A percentile compares a stretch with the other conserved stretches of the same genome.
phyloP scores from a whole-genome alignment of 2,329 filamentous ascomycete genomes.

The Aureobasidium sp. region DNA sequence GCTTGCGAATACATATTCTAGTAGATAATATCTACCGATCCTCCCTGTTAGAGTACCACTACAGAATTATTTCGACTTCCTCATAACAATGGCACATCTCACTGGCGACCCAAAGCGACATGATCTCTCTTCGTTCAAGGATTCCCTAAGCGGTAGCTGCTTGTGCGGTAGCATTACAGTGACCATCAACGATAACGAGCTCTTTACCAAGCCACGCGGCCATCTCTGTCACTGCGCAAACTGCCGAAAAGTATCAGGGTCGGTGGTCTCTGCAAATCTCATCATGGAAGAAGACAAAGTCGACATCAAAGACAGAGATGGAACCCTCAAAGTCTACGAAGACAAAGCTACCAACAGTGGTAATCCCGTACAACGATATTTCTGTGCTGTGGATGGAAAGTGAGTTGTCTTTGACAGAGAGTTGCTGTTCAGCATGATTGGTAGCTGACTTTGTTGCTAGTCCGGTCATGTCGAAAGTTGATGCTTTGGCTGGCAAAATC shows the following conservation, averaged over 20 bases:
- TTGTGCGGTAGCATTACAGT: slow-evolving; percentile 43
- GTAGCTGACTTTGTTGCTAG: slow-evolving; percentile 23
- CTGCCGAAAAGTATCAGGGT: slow-evolving; percentile 44
- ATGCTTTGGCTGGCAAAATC: slow-evolving; percentile 31
- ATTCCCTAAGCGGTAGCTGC: slow-evolving; percentile 35
- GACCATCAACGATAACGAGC: slow-evolving; percentile 37
- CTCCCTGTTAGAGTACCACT: too few relatives aligned
- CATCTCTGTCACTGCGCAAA: slow-evolving; percentile 47
- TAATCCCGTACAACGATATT: slow-evolving; percentile 38
- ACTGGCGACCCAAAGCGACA: slow-evolving; percentile 37
- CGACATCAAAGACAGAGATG: slow-evolving; percentile 37
- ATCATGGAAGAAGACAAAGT: slow-evolving; percentile 41
- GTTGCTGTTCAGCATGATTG: background rate
- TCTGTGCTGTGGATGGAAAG: slow-evolving; percentile 41
- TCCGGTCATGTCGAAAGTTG: slow-evolving; percentile 37
- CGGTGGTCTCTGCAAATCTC: slow-evolving; percentile 35
- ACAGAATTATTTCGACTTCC: background rate
- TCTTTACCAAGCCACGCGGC: slow-evolving; percentile 40
- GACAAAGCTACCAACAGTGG: slow-evolving; percentile 43
- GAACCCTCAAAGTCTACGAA: slow-evolving; percentile 38
- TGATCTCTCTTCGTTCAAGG: slow-evolving; percentile 27
- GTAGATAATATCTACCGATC: too few relatives aligned
- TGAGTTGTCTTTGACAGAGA: slow-evolving; percentile 25
- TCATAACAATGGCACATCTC: slow-evolving; percentile 23
- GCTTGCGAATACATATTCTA: too few relatives aligned